Conservation (phyloP, 257 asterid genomes). For the Solanum tarapatanum region DNA sequence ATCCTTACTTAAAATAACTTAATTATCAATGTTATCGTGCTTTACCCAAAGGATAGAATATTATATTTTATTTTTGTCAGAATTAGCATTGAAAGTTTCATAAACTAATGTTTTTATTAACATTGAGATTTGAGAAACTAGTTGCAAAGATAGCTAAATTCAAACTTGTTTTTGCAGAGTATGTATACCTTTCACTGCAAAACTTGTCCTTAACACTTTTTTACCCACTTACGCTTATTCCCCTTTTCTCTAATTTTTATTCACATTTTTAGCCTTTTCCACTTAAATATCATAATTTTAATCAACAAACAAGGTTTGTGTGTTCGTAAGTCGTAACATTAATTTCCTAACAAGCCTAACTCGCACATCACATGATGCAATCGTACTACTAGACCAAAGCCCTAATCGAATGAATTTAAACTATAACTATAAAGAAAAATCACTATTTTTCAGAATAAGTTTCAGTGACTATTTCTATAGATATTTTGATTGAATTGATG, state of each 20-base stretch:
- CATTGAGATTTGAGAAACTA: background rate
- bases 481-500: background rate
- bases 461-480: too few relatives aligned
- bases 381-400: background rate
- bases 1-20: background rate
- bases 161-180: background rate
- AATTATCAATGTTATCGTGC: background rate
- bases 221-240: background rate
- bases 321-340: background rate
- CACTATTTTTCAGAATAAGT: background rate
- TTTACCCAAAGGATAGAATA: background rate
- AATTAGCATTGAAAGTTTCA: slow-evolving; percentile 25
- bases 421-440: too few relatives aligned
- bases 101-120: background rate
- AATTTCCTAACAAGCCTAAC: background rate
- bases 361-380: background rate
- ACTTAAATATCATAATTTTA: background rate
- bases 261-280: background rate
- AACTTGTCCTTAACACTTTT: background rate
- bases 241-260: background rate
- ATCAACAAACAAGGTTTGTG: background rate
- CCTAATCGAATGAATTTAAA: background rate
- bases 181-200: background rate
- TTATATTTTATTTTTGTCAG: slow-evolving; percentile 20
- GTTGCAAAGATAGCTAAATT: background rate